phyloP scores from a whole-genome alignment of 176 grass and related monocot species.

The Phragmites australis region DNA sequence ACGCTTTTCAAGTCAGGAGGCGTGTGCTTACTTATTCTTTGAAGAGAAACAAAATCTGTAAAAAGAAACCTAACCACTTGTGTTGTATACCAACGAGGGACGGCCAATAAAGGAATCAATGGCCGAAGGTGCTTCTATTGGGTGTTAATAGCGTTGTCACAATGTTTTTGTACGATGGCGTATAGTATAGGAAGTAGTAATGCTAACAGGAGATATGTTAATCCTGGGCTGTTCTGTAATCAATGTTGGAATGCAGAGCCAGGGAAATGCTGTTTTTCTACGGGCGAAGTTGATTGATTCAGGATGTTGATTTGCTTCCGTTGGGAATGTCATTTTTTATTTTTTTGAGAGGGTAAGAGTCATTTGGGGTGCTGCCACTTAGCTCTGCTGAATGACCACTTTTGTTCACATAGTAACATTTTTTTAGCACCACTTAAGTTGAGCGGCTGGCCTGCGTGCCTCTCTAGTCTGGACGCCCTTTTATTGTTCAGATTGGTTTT shows the following conservation, averaged over 20 bases:
- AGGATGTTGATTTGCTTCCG: background rate
- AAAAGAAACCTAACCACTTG: background rate
- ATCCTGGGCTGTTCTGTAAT: background rate
- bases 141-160: background rate
- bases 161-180: background rate
- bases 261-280: slow-evolving; percentile 6
- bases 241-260: background rate
- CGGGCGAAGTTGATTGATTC: background rate
- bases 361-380: background rate
- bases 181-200: background rate
- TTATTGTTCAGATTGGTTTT: too few relatives aligned
- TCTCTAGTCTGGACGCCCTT: too few relatives aligned
- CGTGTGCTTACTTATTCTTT: background rate
- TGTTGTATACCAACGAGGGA: background rate
- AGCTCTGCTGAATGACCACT: background rate
- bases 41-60: background rate
- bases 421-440: too few relatives aligned
- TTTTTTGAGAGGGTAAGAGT: background rate
- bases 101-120: background rate
- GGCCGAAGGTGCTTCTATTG: background rate
- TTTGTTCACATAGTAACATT: background rate
- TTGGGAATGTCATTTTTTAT: background rate
- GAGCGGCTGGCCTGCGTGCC: too few relatives aligned
- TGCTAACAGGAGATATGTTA: background rate
- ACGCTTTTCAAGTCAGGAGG: background rate